Evolutionary conservation across 2,329 filamentous ascomycete genomes (phyloP).

Genomic region (Colletotrichum cordylinicola): DNA sequence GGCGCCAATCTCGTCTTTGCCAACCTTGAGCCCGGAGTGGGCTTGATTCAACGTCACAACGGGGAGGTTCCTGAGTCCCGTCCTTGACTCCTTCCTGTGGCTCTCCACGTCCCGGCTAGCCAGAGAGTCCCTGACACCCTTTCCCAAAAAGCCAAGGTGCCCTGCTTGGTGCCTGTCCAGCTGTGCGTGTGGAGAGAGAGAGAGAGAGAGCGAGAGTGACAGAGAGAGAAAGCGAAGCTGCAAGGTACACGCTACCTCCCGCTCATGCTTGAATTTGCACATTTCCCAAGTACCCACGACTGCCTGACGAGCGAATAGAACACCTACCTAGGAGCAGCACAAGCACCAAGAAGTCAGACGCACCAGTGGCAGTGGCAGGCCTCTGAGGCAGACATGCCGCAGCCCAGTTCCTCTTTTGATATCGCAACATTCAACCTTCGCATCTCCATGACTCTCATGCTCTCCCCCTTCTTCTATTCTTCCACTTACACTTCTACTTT

Average conservation of each 20-base stretch:
- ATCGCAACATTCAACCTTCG: conserved; percentile 20
- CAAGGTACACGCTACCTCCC: neutral
- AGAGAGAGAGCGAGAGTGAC: neutral
- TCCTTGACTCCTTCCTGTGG: neutral
- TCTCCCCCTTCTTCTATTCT: conserved; percentile 5
- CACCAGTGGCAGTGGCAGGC: conserved; percentile 6
- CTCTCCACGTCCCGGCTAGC: neutral
- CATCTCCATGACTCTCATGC: conserved; percentile 9
- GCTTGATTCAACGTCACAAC: conserved; percentile 23
- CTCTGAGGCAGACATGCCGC: conserved; percentile 21
- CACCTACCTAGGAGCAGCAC: neutral
- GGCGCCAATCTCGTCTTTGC: conserved; percentile 20
- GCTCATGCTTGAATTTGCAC: neutral
- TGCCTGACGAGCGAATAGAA: neutral
- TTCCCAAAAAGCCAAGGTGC: neutral
- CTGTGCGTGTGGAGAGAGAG: neutral
- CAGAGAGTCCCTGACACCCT: neutral
- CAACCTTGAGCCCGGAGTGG: conserved; percentile 9
- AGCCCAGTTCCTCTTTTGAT: conserved; percentile 13
- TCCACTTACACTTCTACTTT: neutral
- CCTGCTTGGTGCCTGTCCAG: neutral
- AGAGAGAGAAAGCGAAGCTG: neutral
- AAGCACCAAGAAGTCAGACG: neutral
- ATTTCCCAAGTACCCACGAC: neutral
- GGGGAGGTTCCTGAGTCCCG: neutral